phyloP scores from a whole-genome alignment of 129 eudicot species.

The Saposhnikovia divaricata region DNA sequence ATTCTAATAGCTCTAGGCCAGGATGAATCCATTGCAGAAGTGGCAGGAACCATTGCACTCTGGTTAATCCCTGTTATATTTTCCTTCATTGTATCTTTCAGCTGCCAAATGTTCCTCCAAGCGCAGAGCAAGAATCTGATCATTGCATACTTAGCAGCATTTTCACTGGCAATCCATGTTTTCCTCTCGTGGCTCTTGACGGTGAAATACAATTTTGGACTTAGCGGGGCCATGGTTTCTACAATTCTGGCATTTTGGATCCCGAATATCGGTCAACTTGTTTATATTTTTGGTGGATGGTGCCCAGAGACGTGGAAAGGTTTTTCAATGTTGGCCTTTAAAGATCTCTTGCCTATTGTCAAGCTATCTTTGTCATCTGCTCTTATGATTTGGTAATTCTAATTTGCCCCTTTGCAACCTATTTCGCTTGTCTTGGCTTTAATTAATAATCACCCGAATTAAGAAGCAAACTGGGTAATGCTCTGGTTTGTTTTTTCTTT shows the following conservation, averaged over 20 bases:
- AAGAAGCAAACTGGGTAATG: no score
- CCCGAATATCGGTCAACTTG: conserved; percentile 31
- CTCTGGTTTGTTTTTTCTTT: no score
- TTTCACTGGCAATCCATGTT: conserved; percentile 28
- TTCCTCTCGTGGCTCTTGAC: conserved; percentile 43
- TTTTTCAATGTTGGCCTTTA: conserved; percentile 33
- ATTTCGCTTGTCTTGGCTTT: neutral
- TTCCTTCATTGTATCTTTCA: conserved; percentile 18
- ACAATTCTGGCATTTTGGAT: conserved; percentile 40
- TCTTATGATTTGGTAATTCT: conserved; percentile 41
- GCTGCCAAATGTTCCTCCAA: conserved; percentile 49
- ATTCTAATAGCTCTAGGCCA: conserved; percentile 39
- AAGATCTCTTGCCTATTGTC: conserved; percentile 37
- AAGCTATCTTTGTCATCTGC: conserved; percentile 53
- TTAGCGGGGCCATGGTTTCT: conserved; percentile 41
- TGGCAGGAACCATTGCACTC: conserved; percentile 25
- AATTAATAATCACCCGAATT: neutral
- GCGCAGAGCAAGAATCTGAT: conserved; percentile 54
- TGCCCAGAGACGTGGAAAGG: conserved; percentile 53
- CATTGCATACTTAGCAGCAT: conserved; percentile 32
- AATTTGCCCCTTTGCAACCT: neutral
- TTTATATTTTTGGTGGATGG: conserved; percentile 35
- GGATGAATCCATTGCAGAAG: conserved; percentile 29
- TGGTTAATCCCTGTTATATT: conserved; percentile 38
- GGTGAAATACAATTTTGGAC: conserved; percentile 22